phyloP scores from a whole-genome alignment of 805 yeast species.

The Middelhovenomyces tepae region DNA sequence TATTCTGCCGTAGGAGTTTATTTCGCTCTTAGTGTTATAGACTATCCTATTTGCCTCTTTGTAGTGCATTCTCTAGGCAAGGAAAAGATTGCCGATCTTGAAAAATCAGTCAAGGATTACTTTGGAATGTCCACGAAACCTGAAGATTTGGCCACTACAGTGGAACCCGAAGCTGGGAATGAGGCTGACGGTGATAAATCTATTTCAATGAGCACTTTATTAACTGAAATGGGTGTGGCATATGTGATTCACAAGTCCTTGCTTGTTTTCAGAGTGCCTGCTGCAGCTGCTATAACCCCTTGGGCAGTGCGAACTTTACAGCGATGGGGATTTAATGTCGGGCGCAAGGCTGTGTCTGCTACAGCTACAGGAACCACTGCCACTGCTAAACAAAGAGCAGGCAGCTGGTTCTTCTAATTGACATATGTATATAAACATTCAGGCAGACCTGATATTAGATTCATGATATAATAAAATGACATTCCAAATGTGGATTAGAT shows the following conservation, averaged over 20 bases:
- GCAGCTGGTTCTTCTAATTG: too few relatives aligned
- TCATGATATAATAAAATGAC: too few relatives aligned
- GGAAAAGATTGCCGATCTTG: constrained; percentile 62
- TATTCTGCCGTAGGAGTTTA: constrained; percentile 86
- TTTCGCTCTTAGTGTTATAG: constrained; percentile 59
- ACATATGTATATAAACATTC: too few relatives aligned
- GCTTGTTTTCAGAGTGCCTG: constrained; percentile 67
- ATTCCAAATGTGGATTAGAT: too few relatives aligned
- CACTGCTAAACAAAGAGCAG: too few relatives aligned
- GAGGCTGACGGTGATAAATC: constrained; percentile 8
- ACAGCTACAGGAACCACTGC: too few relatives aligned
- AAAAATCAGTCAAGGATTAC: constrained; percentile 47
- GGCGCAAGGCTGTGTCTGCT: constrained; percentile 34
- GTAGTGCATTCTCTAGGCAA: constrained; percentile 83
- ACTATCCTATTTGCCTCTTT: constrained; percentile 73
- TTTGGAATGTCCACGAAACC: constrained; percentile 51
- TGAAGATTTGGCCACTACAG: constrained; percentile 11
- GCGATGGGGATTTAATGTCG: constrained; percentile 73
- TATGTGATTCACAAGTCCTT: constrained; percentile 89
- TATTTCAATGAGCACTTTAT: constrained; percentile 32
- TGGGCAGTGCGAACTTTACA: constrained; percentile 55
- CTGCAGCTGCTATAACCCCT: constrained; percentile 91
- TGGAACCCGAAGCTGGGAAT: constrained; percentile 8
- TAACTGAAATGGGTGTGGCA: constrained; percentile 84
- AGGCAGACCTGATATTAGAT: too few relatives aligned